phyloP scores from a whole-genome alignment of 1,139 yeast genomes.

The Blastobotrys arbuscula region DNA sequence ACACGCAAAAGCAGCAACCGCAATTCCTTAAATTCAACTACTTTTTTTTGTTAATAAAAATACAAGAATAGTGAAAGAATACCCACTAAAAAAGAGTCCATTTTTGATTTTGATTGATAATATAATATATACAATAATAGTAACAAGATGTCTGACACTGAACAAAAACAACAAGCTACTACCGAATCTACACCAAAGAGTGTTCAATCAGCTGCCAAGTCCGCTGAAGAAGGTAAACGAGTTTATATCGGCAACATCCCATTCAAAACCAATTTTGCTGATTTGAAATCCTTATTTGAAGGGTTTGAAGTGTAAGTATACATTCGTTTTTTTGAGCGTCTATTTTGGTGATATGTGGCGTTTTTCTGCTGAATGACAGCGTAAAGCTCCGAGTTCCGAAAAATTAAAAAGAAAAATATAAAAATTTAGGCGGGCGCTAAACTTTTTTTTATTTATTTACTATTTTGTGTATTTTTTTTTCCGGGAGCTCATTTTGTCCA shows the following conservation, averaged over 20 bases:
- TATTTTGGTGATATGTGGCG: neutral
- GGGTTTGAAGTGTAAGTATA: constrained; percentile 31
- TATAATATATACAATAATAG: neutral
- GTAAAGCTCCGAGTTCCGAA: no score
- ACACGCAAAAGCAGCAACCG: no score
- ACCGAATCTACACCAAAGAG: neutral
- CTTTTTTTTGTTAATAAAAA: no score
- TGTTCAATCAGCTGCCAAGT: constrained; percentile 7
- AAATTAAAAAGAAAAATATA: no score
- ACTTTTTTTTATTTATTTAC: no score
- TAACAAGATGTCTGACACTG: constrained; percentile 9
- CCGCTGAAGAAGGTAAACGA: constrained; percentile 19
- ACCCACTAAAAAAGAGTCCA: neutral
- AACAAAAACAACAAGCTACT: neutral
- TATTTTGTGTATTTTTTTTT: no score
- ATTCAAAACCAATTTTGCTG: constrained; percentile 25
- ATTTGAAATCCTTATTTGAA: constrained; percentile 26
- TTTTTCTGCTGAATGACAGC: neutral
- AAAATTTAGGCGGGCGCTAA: no score
- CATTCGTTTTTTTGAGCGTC: neutral
- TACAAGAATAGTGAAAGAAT: neutral
- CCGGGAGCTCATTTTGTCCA: no score
- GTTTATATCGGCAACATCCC: constrained; percentile 34
- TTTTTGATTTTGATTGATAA: no score
- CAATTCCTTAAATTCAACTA: no score